Base-by-base conservation (phyloP, 78 protist species). In the Acrasis kona region DNA sequence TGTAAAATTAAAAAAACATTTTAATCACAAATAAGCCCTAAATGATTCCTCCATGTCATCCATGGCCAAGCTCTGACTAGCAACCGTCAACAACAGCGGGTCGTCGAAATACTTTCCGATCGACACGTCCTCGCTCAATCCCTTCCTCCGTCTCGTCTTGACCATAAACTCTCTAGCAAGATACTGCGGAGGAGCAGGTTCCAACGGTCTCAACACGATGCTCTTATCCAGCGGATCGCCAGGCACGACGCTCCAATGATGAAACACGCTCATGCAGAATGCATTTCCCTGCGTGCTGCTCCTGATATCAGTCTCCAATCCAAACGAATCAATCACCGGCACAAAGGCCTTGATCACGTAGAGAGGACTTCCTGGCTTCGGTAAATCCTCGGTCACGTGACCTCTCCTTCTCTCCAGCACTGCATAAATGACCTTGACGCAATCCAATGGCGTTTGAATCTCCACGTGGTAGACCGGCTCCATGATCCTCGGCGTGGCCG, bases 81-180 rank as follows among this genome's bases (percentile, higher is more conserved):
- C n/a, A n/a, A n/a, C n/a, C n/a, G n/a, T n/a, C n/a, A 50, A 50
- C 19, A 50, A 50, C 61, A 50, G 19, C 19, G 61, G 61, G 19
- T 50, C 61, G 19, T 50, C 61, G 19, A 50, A 50, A 50, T n/a
- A 50, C 19, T 50, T 50, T 19, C 19, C 19, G 61, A 50, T 50
- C 19, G 61, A 50, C 19, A 77, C 77, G 65, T 0, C 38, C 3
- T 78, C 82, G 1, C 3, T 29, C 74, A 79, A 7, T 57, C 95
- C 98, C 83, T 97, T 97, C 74, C 99, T 88, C 3, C 97, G 39
- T n/a, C 99, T 75, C 5, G 99, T 97, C 88, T 98, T 98, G 74
- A 96, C 87, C 94, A 96, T 92, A 70, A 93, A 92, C 57, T 98
- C 99, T 39, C 99, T 90, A n/a, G 99, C 99, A 4, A 98, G 87